phyloP scores from a whole-genome alignment of 2,329 filamentous ascomycete species.

The Hirsutella thompsonii region DNA sequence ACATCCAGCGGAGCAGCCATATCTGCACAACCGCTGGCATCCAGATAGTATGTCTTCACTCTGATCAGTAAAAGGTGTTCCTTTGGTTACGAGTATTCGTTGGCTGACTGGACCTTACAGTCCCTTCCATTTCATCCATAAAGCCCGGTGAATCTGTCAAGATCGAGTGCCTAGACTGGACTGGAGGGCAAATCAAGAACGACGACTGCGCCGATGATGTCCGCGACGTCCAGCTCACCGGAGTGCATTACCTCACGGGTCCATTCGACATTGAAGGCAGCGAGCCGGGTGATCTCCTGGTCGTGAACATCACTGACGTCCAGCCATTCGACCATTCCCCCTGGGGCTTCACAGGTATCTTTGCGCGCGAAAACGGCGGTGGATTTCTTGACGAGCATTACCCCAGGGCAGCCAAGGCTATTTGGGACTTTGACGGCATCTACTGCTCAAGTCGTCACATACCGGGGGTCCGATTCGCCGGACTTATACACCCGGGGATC shows the following conservation, averaged over 20 bases:
- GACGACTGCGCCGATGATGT: constrained; percentile 85
- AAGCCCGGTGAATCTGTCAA: constrained; percentile 80
- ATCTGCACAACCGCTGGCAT: constrained; percentile 81
- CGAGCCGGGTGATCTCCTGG: constrained; percentile 70
- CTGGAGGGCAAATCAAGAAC: constrained; percentile 74
- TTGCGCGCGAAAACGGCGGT: constrained; percentile 69
- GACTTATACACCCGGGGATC: constrained; percentile 85
- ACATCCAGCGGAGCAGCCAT: constrained; percentile 55
- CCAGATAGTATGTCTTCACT: constrained; percentile 56
- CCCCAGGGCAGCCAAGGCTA: constrained; percentile 58
- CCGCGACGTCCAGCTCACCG: constrained; percentile 70
- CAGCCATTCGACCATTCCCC: constrained; percentile 76
- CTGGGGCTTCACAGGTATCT: constrained; percentile 84
- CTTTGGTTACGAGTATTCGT: too few relatives aligned
- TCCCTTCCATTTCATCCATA: constrained; percentile 61
- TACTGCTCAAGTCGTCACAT: constrained; percentile 78
- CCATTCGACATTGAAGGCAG: constrained; percentile 80
- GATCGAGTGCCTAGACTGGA: constrained; percentile 86
- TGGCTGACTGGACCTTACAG: constrained; percentile 25
- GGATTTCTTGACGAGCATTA: constrained; percentile 84
- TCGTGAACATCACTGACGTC: constrained; percentile 87
- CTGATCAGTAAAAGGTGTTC: not conserved
- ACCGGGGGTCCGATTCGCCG: constrained; percentile 75
- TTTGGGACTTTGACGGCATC: constrained; percentile 45
- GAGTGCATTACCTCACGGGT: constrained; percentile 77